Base-by-base conservation (phyloP, 495 filamentous ascomycete species). In the Podospora anserina region DNA sequence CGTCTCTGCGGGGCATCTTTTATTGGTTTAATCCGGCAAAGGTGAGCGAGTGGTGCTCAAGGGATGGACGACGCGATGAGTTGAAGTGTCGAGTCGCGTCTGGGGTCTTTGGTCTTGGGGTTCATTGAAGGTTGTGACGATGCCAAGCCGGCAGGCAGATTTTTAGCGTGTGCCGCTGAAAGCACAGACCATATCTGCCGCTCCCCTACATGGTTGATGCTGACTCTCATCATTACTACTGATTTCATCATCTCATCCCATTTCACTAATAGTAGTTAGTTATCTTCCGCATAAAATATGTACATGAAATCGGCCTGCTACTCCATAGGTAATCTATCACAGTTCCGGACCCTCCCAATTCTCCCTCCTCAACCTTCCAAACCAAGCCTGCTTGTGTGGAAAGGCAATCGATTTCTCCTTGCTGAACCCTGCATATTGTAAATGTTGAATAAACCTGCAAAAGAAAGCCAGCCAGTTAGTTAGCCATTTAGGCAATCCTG, bases 321-420 rank as follows among this genome's bases (percentile, higher is more conserved):
- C 23, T 23, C 23, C 23, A 23, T 23, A 23, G 0, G 23, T 1
- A 23, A 23, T 23, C 23, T 23, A 63, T 87, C 76, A 96, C 60
- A 92, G 73, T 30, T 81, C 86, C n/a, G 94, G 95, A 3, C 87
- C 88, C 63, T 91, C 87, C 92, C 94, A 99, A 27, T 81, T 86
- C 68, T 97, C 94, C 68, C 95, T 82, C 72, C 85, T 84, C 60
- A 97, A 86, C 77, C 89, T 90, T 82, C 97, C 90, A 70, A 96
- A 83, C 70, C 93, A 94, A 2, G 92, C 86, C 76, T 96, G 93
- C 78, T 98, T 99, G 77, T 98, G 93, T 19, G 94, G 90, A 72
- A 99, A 95, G 16, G 88, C 86, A 54, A 98, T 84, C 75, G 97
- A 91, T 64, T 86, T 89, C 77, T 98, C 92, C 75, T 95, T 97